A percentile compares a stretch with the other conserved stretches of the same genome.
Evolutionary conservation across 2,329 filamentous ascomycete genomes (phyloP).

Genomic region (Aspergillus sp.): DNA sequence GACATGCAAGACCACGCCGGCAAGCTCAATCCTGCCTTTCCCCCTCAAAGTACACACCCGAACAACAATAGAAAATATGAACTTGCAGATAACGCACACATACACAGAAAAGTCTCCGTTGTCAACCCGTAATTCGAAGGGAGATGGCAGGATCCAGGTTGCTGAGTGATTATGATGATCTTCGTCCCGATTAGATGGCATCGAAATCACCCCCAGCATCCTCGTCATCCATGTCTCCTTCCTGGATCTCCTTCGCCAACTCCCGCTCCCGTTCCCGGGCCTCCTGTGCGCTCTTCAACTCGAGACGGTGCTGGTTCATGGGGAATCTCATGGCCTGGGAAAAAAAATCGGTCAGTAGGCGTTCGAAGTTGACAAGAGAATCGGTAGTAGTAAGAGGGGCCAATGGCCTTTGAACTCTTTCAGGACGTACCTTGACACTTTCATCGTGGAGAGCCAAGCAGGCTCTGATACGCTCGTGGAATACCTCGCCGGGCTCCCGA

Average conservation of each 20-base stretch:
- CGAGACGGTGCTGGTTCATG: conserved; percentile 97
- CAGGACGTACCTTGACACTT: conserved; percentile 79
- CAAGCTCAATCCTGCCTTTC: conserved; percentile 26
- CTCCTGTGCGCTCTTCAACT: conserved; percentile 97
- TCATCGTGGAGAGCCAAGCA: conserved; percentile 93
- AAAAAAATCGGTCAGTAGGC: conserved; percentile 26
- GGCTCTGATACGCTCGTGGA: conserved; percentile 93
- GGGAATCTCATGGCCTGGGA: conserved; percentile 92
- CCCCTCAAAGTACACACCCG: conserved; percentile 27
- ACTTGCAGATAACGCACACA: conserved; percentile 30
- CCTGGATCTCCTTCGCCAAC: conserved; percentile 97
- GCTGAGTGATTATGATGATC: conserved; percentile 21
- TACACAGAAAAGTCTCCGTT: conserved; percentile 23
- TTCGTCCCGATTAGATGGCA: conserved; percentile 66
- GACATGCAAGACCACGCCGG: conserved; percentile 26
- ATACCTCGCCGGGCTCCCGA: conserved; percentile 90
- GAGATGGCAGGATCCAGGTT: conserved; percentile 15
- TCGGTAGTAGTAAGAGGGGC: neutral
- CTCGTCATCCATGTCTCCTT: conserved; percentile 94
- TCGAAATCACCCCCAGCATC: conserved; percentile 96
- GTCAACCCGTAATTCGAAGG: conserved; percentile 2
- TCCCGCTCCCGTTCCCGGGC: conserved; percentile 95
- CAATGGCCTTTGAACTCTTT: neutral
- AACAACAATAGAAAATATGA: conserved; percentile 12
- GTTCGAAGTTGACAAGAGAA: neutral